These are phyloP conservation scores for Komagataella kurtzmanii DNA, from an alignment of 805 yeast species.

Conservation along the genomic window DNA sequence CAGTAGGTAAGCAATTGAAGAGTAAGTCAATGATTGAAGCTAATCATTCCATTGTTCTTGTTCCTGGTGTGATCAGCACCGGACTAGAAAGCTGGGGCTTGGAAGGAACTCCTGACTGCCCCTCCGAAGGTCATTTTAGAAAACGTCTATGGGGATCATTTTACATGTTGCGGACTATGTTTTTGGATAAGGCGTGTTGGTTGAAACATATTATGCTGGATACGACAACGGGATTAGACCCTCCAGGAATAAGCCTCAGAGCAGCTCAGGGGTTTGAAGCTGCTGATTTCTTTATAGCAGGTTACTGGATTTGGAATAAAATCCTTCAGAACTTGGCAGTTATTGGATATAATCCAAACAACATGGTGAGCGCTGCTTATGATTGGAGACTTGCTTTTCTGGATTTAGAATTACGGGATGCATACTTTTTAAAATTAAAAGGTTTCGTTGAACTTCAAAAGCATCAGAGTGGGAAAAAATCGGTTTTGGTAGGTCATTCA, in stretches of 20 bases:
- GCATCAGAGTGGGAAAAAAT: conserved; percentile 42
- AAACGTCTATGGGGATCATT: conserved; percentile 95
- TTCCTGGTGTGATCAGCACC: conserved; percentile 93
- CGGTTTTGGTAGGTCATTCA: conserved; percentile 80
- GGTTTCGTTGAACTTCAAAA: conserved; percentile 52
- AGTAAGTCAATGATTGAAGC: conserved; percentile 35
- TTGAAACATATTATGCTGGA: conserved; percentile 82
- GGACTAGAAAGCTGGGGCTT: conserved; percentile 93
- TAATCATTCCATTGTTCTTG: conserved; percentile 75
- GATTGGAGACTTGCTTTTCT: conserved; percentile 92
- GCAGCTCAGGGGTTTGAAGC: conserved; percentile 97
- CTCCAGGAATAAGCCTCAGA: conserved; percentile 64
- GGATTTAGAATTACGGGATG: conserved; percentile 80
- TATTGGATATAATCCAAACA: conserved; percentile 85
- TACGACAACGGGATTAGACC: conserved; percentile 86
- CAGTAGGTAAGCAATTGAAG: conserved; percentile 63
- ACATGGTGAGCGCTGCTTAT: conserved; percentile 82
- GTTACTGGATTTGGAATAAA: conserved; percentile 98
- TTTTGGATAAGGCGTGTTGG: conserved; percentile 89
- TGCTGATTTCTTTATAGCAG: conserved; percentile 92
- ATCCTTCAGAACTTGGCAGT: conserved; percentile 89
- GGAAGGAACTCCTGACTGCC: conserved; percentile 65
- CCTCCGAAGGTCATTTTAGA: conserved; percentile 72
- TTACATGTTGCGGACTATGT: conserved; percentile 87
- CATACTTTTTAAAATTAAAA: conserved; percentile 70